phyloP scores from a whole-genome alignment of 345 rosid genomes.

The Populus davidiana region DNA sequence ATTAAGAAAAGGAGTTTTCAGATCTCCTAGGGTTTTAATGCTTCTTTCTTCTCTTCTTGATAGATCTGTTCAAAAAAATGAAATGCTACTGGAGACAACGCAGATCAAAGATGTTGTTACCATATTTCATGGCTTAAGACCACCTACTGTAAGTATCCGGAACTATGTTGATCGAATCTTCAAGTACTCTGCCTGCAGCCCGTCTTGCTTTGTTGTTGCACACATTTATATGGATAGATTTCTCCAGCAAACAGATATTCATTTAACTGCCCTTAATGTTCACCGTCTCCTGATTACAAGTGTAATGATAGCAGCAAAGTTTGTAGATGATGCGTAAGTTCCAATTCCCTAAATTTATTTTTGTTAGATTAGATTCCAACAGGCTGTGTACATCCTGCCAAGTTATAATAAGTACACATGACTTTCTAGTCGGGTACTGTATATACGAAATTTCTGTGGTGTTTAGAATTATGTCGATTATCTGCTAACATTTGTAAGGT shows the following conservation, averaged over 20 bases:
- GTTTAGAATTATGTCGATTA: not conserved
- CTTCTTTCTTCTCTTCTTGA: slow-evolving; percentile 64
- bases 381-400: not conserved
- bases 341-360: not conserved
- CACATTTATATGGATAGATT: slow-evolving; percentile 69
- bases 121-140: slow-evolving; percentile 62
- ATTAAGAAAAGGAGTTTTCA: slow-evolving; percentile 40
- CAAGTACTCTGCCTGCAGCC: slow-evolving; percentile 81
- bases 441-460: not conserved
- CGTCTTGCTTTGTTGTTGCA: slow-evolving; percentile 84
- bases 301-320: slow-evolving; percentile 82
- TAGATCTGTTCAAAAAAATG: slow-evolving; percentile 49
- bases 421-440: not conserved
- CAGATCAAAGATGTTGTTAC: slow-evolving; percentile 36
- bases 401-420: not conserved
- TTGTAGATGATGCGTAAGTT: slow-evolving; percentile 75
- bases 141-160: slow-evolving; percentile 56
- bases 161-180: slow-evolving; percentile 77
- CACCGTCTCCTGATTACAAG: slow-evolving; percentile 84
- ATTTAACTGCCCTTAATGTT: slow-evolving; percentile 61
- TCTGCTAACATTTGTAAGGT: not conserved
- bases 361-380: not conserved
- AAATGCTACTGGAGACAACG: slow-evolving; percentile 31
- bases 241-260: slow-evolving; percentile 44
- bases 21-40: slow-evolving; percentile 46